Evolutionary conservation across 345 rosid genomes (phyloP).

Genomic region (Carallia pectinifolia): DNA sequence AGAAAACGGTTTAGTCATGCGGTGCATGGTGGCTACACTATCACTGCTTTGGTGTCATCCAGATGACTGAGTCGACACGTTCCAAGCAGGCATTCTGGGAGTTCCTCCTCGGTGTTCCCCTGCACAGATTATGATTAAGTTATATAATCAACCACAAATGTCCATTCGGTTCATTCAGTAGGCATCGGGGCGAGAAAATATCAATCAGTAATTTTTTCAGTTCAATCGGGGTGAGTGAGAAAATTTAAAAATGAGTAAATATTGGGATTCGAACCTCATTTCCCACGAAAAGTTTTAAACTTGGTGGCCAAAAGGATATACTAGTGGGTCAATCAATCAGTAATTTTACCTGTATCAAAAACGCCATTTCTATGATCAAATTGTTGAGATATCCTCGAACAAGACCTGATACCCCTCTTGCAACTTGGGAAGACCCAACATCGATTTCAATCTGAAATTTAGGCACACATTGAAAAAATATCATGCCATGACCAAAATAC

Average conservation of each 20-base stretch:
- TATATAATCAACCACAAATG: background rate
- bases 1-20: background rate
- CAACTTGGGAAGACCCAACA: slow-evolving; percentile 89
- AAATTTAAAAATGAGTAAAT: no score
- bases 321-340: background rate
- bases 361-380: slow-evolving; percentile 89
- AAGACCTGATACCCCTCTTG: slow-evolving; percentile 77
- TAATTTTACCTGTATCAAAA: slow-evolving; percentile 66
- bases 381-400: slow-evolving; percentile 82
- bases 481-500: background rate
- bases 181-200: no score
- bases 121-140: slow-evolving; percentile 22
- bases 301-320: background rate
- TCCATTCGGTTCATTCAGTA: no score
- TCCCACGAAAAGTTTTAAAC: background rate
- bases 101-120: slow-evolving; percentile 85
- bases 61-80: slow-evolving; percentile 75
- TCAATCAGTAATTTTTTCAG: no score
- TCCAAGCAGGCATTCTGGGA: slow-evolving; percentile 81
- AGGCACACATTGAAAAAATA: background rate
- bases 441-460: slow-evolving; percentile 63
- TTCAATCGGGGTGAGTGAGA: no score
- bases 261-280: no score
- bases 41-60: slow-evolving; percentile 57
- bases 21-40: slow-evolving; percentile 25